Percentiles rank a stretch among this genome's conserved stretches.
Conservation (phyloP, 768 basidiomycete genomes). For the Cystobasidium ongulense region DNA sequence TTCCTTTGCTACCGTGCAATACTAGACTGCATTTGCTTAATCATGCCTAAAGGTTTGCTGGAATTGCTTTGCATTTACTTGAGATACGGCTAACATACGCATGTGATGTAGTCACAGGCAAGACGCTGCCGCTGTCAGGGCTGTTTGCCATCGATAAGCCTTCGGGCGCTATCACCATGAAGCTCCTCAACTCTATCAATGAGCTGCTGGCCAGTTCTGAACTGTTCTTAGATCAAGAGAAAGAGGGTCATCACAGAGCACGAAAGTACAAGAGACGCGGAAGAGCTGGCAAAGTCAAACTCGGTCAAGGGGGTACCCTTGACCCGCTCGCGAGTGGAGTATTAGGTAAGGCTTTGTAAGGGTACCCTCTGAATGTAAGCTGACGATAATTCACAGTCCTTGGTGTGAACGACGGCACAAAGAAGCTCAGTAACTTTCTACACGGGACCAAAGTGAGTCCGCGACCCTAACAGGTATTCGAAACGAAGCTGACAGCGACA, state of each 20-base stretch:
- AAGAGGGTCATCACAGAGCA: conserved; percentile 38
- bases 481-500: background rate
- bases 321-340: conserved; percentile 96
- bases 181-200: conserved; percentile 74
- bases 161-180: conserved; percentile 86
- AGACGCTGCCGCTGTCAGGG: conserved; percentile 44
- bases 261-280: conserved; percentile 51
- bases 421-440: conserved; percentile 70
- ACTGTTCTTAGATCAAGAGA: conserved; percentile 52
- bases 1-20: background rate
- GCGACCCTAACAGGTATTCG: background rate
- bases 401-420: conserved; percentile 81
- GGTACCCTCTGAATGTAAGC: background rate
- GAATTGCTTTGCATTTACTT: background rate
- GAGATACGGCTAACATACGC: background rate
- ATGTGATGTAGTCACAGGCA: background rate
- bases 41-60: conserved; percentile 12
- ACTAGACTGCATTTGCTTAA: background rate
- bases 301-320: conserved; percentile 88
- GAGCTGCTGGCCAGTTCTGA: conserved; percentile 65
- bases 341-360: conserved; percentile 53
- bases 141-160: conserved; percentile 87
- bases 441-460: conserved; percentile 72
- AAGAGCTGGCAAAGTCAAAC: conserved; percentile 57
- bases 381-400: conserved; percentile 54